phyloP scores from a whole-genome alignment of 2,329 filamentous ascomycete genomes.

The Cordyceps fumosorosea region DNA sequence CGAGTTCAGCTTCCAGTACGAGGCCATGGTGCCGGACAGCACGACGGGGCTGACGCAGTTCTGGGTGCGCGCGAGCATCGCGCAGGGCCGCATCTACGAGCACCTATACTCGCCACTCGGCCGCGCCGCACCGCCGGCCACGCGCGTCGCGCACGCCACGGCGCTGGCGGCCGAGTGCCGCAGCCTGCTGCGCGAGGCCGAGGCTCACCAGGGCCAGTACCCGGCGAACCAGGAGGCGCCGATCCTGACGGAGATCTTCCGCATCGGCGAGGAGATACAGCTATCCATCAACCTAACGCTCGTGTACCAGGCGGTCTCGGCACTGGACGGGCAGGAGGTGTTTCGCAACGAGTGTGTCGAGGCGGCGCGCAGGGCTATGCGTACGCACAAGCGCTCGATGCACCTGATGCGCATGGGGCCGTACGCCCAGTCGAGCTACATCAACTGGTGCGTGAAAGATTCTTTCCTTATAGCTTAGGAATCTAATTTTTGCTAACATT shows the following conservation, averaged over 20 bases:
- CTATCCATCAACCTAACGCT: slow-evolving; percentile 43
- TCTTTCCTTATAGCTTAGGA: background rate
- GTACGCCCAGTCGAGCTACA: slow-evolving; percentile 40
- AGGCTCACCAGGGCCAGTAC: slow-evolving; percentile 29
- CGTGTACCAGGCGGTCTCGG: slow-evolving; percentile 47
- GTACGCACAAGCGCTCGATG: slow-evolving; percentile 40
- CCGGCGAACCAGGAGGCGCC: slow-evolving; percentile 31
- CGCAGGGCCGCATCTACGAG: slow-evolving; percentile 55
- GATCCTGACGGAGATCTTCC: slow-evolving; percentile 36
- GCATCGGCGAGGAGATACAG: slow-evolving; percentile 42
- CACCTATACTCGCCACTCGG: slow-evolving; percentile 43
- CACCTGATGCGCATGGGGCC: slow-evolving; percentile 32
- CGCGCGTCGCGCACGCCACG: slow-evolving; percentile 34
- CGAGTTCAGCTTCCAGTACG: slow-evolving; percentile 35
- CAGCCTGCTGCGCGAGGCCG: slow-evolving; percentile 27
- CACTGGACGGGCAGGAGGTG: slow-evolving; percentile 32
- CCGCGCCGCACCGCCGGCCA: slow-evolving; percentile 31
- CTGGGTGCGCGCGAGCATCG: slow-evolving; percentile 49
- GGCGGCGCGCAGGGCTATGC: slow-evolving; percentile 41
- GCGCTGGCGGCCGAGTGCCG: slow-evolving; percentile 32
- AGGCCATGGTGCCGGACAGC: slow-evolving; percentile 15
- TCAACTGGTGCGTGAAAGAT: slow-evolving; percentile 40
- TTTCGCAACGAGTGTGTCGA: slow-evolving; percentile 45
- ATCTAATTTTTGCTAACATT: background rate
- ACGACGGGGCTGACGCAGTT: slow-evolving; percentile 35